Base-by-base conservation (phyloP, 2,329 filamentous ascomycete species). In the Penicillium sp. region DNA sequence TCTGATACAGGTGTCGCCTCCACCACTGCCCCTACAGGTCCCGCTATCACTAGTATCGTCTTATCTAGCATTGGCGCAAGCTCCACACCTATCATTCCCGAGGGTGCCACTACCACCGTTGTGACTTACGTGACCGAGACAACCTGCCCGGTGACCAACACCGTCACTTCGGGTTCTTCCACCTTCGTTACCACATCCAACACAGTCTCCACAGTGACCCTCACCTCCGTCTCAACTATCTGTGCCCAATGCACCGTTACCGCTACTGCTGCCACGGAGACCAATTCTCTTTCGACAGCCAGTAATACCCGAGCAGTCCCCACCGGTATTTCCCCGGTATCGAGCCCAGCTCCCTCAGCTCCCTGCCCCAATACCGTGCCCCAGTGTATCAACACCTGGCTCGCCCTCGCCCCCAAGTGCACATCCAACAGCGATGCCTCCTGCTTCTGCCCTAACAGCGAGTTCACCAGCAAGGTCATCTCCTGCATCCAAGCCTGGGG, bases 301-400 rank as follows among this genome's bases (percentile, higher is more conserved):
- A 46, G 13, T 9, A 33, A 25, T 16, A 65, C 70, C 9, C 5
- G n/a, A 3, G 13, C 15, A 15, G 19, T 33, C 4, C 29, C 49
- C 8, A 34, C 13, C 10, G 38, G 36, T 25, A 38, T 51, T 44
- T 69, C 69, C 33, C 69, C 69, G 33, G 65, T 60, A 29, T 55
- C 64, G 13, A 60, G 33, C 68, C 64, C 68, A 31, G 65, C 61
- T 61, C 68, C 65, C 36, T 62, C 70, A 4, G 71, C 72, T 27
- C 66, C 68, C 31, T 79, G 86, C 77, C 91, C 92, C 57, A 77
- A 81, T 27, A 84, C 92, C 47, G 87, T 97, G 49, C 92, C 93
- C 62, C 86, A 86, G 71, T 97, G 93, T 81, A 80, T 97, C 78
- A 94, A 93, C 84, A 95, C 92, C 69, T 97, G 91, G 90, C 78